A percentile compares a stretch with the other conserved stretches of the same genome.
phyloP scores from a whole-genome alignment of 176 grass and related monocot species.

The Aegilops bicornis region DNA sequence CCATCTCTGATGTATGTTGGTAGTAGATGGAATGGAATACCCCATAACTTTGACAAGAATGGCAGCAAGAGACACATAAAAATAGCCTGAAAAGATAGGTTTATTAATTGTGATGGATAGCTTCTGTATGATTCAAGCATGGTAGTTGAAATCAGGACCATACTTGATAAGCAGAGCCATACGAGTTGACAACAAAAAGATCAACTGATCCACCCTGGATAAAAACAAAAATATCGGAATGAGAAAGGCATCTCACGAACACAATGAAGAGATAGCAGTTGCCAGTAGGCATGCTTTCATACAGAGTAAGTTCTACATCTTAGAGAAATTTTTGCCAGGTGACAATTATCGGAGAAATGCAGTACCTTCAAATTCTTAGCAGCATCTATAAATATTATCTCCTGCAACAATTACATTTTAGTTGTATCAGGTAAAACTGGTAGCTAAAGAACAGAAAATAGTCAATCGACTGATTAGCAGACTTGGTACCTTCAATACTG shows the following conservation, averaged over 20 bases:
- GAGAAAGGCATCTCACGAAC: slow-evolving; percentile 1
- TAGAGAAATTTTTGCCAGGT: slow-evolving; percentile 9
- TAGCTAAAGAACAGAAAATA: neutral
- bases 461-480: slow-evolving; percentile 17
- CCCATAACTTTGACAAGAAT: slow-evolving; percentile 97
- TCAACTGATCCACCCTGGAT: slow-evolving; percentile 89
- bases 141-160: neutral
- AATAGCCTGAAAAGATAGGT: slow-evolving; percentile 64
- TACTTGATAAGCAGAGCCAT: slow-evolving; percentile 96
- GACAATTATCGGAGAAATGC: neutral
- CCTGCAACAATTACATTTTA: slow-evolving; percentile 59
- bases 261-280: neutral
- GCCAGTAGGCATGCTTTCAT: neutral
- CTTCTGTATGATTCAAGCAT: slow-evolving; percentile 21
- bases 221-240: slow-evolving; percentile 1
- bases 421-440: slow-evolving; percentile 43
- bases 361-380: slow-evolving; percentile 91
- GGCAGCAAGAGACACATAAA: slow-evolving; percentile 90
- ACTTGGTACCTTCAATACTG: slow-evolving; percentile 79
- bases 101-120: slow-evolving; percentile 8
- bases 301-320: slow-evolving; percentile 5
- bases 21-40: slow-evolving; percentile 78
- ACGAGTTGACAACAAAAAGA: slow-evolving; percentile 96
- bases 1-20: slow-evolving; percentile 93
- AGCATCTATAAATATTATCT: slow-evolving; percentile 93